Evolutionary conservation across 2,329 filamentous ascomycete genomes (phyloP).

Genomic region (Microdochium paspali): DNA sequence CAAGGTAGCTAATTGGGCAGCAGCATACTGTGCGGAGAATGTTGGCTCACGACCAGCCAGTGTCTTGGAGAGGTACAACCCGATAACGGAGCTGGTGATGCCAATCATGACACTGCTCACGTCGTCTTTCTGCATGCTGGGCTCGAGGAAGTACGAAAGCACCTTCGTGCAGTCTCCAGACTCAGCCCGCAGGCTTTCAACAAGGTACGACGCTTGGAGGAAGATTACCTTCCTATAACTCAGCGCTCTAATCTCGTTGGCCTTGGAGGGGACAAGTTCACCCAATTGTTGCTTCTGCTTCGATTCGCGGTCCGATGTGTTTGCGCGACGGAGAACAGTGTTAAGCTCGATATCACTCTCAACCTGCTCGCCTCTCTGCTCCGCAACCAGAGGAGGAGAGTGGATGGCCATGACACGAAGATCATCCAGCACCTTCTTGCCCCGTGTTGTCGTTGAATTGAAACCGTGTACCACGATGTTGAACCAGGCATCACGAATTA

Average conservation of each 20-base stretch:
- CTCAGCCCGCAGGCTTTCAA: constrained; percentile 80
- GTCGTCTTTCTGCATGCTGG: constrained; percentile 60
- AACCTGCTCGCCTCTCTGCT: constrained; percentile 79
- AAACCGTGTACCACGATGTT: constrained; percentile 96
- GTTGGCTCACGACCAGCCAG: constrained; percentile 60
- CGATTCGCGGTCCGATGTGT: constrained; percentile 66
- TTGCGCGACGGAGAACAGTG: constrained; percentile 79
- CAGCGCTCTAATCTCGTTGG: constrained; percentile 69
- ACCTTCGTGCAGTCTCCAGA: constrained; percentile 86
- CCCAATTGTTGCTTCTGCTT: constrained; percentile 74
- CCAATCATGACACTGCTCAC: constrained; percentile 57
- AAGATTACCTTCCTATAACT: constrained; percentile 91
- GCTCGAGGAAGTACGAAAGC: constrained; percentile 89
- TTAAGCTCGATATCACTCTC: constrained; percentile 98
- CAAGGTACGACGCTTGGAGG: constrained; percentile 78
- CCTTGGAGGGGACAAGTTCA: constrained; percentile 64
- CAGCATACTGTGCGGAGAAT: constrained; percentile 89
- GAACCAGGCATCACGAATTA: constrained; percentile 92
- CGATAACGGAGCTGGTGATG: constrained; percentile 59
- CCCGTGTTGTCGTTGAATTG: constrained; percentile 61
- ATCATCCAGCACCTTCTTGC: constrained; percentile 64
- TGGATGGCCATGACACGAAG: constrained; percentile 78
- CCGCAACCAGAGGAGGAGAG: constrained; percentile 77
- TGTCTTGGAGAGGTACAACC: constrained; percentile 70
- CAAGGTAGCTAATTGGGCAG: constrained; percentile 74